Percentiles rank a stretch among this genome's conserved stretches.
phyloP scores from a whole-genome alignment of 305 asterid species.

The Fraxinus velutina region DNA sequence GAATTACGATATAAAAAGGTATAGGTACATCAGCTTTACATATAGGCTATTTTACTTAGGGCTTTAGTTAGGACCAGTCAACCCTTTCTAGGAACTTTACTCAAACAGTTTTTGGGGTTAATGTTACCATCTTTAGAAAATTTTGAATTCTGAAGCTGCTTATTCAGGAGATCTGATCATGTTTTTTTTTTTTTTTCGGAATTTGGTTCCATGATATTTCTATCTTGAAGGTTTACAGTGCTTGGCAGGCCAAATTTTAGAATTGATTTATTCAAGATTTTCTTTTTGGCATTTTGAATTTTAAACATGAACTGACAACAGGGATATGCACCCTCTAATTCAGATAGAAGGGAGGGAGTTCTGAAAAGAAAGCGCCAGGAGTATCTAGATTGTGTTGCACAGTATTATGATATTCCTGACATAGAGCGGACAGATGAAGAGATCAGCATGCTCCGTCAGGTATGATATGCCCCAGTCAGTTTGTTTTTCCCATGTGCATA shows the following conservation, averaged over 20 bases:
- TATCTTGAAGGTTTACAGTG: neutral
- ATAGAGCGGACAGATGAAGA: constrained; percentile 90
- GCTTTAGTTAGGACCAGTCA: neutral
- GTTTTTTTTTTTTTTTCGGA: neutral
- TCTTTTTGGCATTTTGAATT: constrained; percentile 30
- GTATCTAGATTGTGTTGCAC: constrained; percentile 87
- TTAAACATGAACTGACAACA: constrained; percentile 75
- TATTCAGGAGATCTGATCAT: neutral
- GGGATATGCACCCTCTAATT: constrained; percentile 99
- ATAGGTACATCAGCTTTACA: neutral
- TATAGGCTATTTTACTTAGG: neutral
- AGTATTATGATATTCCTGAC: constrained; percentile 80
- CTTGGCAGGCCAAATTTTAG: neutral
- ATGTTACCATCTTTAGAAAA: neutral
- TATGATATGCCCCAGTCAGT: constrained; percentile 22
- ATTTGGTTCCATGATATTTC: neutral
- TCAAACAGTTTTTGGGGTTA: neutral
- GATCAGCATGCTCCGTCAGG: constrained; percentile 96
- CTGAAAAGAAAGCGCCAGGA: constrained; percentile 77
- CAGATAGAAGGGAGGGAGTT: constrained; percentile 99
- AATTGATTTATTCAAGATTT: constrained; percentile 8
- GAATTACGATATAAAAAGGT: neutral
- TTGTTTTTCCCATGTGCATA: constrained; percentile 19
- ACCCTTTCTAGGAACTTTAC: neutral
- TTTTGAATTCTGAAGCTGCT: constrained; percentile 7